Percentiles rank a stretch among this genome's conserved stretches.
These are phyloP conservation scores for Suillus weaverae DNA, from an alignment of 768 basidiomycete genomes.

Conservation along the genomic window DNA sequence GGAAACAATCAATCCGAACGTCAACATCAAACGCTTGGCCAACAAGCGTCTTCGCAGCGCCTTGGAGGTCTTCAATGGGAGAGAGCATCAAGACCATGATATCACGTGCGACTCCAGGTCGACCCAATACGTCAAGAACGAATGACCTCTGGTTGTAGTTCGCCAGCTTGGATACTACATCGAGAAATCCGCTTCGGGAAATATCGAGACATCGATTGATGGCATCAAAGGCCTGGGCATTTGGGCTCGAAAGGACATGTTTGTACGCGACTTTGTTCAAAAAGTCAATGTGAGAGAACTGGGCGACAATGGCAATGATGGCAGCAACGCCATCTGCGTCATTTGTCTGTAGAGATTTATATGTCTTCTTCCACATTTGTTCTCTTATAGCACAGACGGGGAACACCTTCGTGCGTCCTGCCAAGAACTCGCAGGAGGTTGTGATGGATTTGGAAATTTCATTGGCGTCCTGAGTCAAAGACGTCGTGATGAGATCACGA, in stretches of 20 bases:
- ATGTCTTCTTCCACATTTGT: constrained; percentile 70
- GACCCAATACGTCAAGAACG: constrained; percentile 54
- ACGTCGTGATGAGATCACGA: constrained; percentile 40
- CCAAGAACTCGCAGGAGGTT: constrained; percentile 35
- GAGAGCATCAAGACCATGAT: constrained; percentile 76
- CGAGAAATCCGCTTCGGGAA: constrained; percentile 63
- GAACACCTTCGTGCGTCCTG: constrained; percentile 30
- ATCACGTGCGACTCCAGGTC: constrained; percentile 56
- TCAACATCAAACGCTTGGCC: constrained; percentile 90
- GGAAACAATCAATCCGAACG: constrained; percentile 83
- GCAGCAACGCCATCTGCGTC: constrained; percentile 61
- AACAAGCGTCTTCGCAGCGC: constrained; percentile 75
- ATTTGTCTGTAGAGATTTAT: constrained; percentile 53
- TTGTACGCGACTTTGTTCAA: constrained; percentile 55
- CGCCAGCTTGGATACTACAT: constrained; percentile 61
- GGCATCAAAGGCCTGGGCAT: constrained; percentile 42
- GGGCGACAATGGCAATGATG: constrained; percentile 58
- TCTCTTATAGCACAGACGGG: constrained; percentile 45
- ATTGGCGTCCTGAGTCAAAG: constrained; percentile 35
- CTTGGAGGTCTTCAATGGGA: constrained; percentile 72
- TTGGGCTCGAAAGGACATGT: constrained; percentile 33
- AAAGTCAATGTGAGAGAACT: constrained; percentile 64
- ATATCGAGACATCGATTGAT: constrained; percentile 61
- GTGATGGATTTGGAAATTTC: constrained; percentile 32
- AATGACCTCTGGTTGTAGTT: constrained; percentile 57